Conservation (phyloP, 768 basidiomycete genomes). For the Phaeotremella fagi region DNA sequence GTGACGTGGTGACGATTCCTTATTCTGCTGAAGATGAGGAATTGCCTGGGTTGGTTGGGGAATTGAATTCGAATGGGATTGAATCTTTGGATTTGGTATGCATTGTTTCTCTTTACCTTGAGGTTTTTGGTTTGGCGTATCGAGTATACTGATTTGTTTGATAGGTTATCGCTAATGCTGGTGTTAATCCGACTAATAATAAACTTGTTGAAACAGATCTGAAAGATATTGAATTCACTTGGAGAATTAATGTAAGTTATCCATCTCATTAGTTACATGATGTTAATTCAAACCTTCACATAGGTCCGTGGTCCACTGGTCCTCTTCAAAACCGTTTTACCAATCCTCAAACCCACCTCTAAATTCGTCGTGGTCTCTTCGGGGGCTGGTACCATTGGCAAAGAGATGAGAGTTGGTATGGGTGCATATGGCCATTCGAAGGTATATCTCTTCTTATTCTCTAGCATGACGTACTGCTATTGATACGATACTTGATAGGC, state of each 20-base stretch:
- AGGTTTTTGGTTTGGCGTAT: too few species aligned
- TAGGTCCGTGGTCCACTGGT: constrained; percentile 15
- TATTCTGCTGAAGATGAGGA: neutral
- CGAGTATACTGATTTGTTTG: neutral
- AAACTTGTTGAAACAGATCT: constrained; percentile 4
- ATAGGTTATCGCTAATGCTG: constrained; percentile 18
- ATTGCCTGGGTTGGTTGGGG: neutral
- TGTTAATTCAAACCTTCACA: neutral
- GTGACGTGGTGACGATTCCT: neutral
- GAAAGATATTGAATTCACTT: constrained; percentile 6
- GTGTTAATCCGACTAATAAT: constrained; percentile 8
- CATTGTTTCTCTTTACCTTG: too few species aligned
- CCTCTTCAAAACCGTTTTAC: constrained; percentile 15
- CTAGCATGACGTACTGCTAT: neutral
- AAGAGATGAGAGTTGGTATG: constrained; percentile 4
- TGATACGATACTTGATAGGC: neutral
- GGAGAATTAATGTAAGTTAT: constrained; percentile 10
- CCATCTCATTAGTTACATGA: neutral
- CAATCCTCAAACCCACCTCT: neutral
- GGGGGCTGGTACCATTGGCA: constrained; percentile 14
- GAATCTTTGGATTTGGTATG: too few species aligned
- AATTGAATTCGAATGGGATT: neutral
- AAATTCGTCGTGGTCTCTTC: constrained; percentile 21
- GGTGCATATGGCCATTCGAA: constrained; percentile 15
- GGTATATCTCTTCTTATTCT: neutral